These are phyloP conservation scores for Pseudogymnoascus sp. DNA, from an alignment of 2,329 filamentous ascomycete species.

Conservation along the genomic window DNA sequence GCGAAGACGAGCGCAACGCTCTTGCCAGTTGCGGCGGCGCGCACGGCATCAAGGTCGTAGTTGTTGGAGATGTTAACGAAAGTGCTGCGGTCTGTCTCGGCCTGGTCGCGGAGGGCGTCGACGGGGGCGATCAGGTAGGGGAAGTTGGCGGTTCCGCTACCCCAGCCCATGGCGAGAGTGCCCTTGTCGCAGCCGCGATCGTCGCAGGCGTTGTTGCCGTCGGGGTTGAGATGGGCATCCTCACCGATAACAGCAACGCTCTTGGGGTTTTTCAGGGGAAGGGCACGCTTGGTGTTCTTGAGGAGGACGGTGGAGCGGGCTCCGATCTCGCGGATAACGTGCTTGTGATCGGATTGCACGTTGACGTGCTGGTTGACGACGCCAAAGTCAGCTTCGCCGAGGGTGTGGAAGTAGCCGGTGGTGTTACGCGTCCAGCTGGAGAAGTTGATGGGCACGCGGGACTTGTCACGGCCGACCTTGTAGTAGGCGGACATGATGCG, in stretches of 20 bases:
- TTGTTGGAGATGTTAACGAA: constrained; percentile 62
- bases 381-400: constrained; percentile 51
- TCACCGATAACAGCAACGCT: constrained; percentile 73
- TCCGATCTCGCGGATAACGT: constrained; percentile 66
- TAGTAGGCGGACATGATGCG: constrained; percentile 68
- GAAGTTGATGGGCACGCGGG: constrained; percentile 60
- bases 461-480: constrained; percentile 47
- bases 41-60: constrained; percentile 41
- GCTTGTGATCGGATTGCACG: constrained; percentile 67
- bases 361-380: constrained; percentile 76
- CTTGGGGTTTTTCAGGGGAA: constrained; percentile 73
- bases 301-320: constrained; percentile 78
- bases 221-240: constrained; percentile 67
- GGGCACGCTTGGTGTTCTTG: constrained; percentile 65
- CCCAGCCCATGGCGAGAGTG: constrained; percentile 70
- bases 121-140: constrained; percentile 71
- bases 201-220: constrained; percentile 69
- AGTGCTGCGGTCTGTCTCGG: constrained; percentile 47
- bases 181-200: constrained; percentile 46
- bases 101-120: constrained; percentile 56
- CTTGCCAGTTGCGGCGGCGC: constrained; percentile 56
- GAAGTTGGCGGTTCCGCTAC: constrained; percentile 64
- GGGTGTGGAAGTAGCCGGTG: constrained; percentile 58
- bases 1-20: constrained; percentile 79
- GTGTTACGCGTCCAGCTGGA: constrained; percentile 78